Percentiles rank a stretch among this genome's conserved stretches.
phyloP scores from a whole-genome alignment of 2,329 filamentous ascomycete genomes.

The Hymenoscyphus fraxineus region DNA sequence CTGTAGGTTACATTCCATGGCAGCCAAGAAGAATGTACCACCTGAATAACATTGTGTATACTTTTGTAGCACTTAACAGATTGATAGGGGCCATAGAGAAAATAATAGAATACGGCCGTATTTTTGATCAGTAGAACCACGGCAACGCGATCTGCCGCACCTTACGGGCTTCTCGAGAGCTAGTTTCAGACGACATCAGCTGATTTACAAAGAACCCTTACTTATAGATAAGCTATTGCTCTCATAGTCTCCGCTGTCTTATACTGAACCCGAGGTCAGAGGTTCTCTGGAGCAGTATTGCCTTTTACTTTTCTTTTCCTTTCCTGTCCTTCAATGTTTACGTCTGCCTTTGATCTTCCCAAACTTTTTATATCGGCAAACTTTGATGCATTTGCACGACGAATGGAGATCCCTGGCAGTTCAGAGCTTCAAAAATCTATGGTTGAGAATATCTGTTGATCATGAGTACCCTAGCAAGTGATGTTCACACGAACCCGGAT shows the following conservation, averaged over 20 bases:
- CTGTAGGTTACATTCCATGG: no score
- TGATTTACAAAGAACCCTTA: not conserved
- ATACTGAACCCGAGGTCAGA: not conserved
- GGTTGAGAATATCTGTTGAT: not conserved
- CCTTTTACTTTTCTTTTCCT: not conserved
- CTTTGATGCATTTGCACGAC: not conserved
- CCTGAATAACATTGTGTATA: no score
- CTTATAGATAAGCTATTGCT: not conserved
- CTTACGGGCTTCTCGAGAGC: no score
- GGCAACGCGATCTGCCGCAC: no score
- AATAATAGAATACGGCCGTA: no score
- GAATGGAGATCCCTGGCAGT: not conserved
- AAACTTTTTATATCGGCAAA: not conserved
- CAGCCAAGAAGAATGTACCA: no score
- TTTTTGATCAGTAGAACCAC: no score
- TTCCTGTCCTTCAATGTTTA: not conserved
- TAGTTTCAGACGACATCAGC: not conserved
- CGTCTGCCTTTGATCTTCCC: not conserved
- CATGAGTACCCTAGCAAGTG: not conserved
- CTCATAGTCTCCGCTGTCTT: not conserved
- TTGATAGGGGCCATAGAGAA: no score
- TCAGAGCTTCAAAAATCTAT: not conserved
- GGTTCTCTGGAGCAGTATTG: not conserved
- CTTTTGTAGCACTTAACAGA: no score
- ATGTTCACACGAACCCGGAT: not conserved